These are phyloP conservation scores for Sphaceloma murrayae DNA, from an alignment of 2,329 filamentous ascomycete species.

Conservation along the genomic window DNA sequence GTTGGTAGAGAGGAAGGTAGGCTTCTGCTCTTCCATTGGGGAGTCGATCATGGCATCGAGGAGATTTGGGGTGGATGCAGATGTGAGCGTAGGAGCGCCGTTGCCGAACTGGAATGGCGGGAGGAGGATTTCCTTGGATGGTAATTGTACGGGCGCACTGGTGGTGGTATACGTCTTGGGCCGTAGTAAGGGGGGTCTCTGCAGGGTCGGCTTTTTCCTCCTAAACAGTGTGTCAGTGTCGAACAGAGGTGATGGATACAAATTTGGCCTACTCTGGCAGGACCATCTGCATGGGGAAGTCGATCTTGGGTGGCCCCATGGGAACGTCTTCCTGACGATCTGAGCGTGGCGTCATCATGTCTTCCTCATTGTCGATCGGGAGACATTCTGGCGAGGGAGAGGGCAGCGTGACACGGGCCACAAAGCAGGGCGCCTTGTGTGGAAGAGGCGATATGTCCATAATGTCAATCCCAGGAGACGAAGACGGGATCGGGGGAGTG, in stretches of 20 bases:
- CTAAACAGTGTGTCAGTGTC: slow-evolving; percentile 11
- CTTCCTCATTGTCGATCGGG: slow-evolving; percentile 36
- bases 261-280: slow-evolving; percentile 25
- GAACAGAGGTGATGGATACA: neutral
- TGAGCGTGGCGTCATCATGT: slow-evolving; percentile 18
- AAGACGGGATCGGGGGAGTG: slow-evolving; percentile 75
- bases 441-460: slow-evolving; percentile 94
- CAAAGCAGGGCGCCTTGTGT: slow-evolving; percentile 61
- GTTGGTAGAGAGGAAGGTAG: slow-evolving; percentile 40
- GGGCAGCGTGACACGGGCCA: slow-evolving; percentile 53
- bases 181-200: slow-evolving; percentile 66
- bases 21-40: slow-evolving; percentile 35
- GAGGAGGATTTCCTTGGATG: slow-evolving; percentile 53
- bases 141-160: slow-evolving; percentile 48
- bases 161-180: slow-evolving; percentile 66
- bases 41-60: slow-evolving; percentile 75
- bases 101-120: slow-evolving; percentile 68
- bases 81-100: slow-evolving; percentile 29
- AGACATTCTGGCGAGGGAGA: slow-evolving; percentile 59
- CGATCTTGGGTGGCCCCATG: slow-evolving; percentile 27
- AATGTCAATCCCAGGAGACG: slow-evolving; percentile 68
- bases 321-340: slow-evolving; percentile 26
- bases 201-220: slow-evolving; percentile 27
- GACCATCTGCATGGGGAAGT: slow-evolving; percentile 28
- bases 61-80: slow-evolving; percentile 55